Percentiles rank a stretch among this genome's conserved stretches.
These are phyloP conservation scores for Pneumocystis wakefieldiae DNA, from an alignment of 1,139 yeast genomes.

Conservation along the genomic window DNA sequence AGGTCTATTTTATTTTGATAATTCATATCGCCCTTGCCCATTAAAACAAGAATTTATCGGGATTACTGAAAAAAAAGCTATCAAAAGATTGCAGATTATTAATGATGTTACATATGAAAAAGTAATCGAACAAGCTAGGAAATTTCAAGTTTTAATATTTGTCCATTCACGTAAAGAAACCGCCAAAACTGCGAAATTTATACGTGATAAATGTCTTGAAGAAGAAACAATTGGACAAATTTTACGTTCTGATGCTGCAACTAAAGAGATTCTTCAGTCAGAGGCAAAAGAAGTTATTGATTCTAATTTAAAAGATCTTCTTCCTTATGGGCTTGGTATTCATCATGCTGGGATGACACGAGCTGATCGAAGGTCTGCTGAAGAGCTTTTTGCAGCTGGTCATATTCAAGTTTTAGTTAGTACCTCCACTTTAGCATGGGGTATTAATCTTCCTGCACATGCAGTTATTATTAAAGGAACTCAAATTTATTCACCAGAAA, in stretches of 20 bases:
- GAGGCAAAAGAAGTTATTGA: conserved; percentile 48
- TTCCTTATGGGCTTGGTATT: conserved; percentile 67
- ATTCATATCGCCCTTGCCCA: conserved; percentile 83
- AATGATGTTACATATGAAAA: conserved; percentile 85
- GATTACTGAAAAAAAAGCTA: conserved; percentile 68
- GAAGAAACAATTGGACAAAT: conserved; percentile 38
- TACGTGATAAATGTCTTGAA: conserved; percentile 46
- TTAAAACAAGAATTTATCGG: conserved; percentile 79
- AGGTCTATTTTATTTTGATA: conserved; percentile 66
- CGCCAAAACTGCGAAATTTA: conserved; percentile 61
- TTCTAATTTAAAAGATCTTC: conserved; percentile 41
- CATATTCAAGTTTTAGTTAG: conserved; percentile 69
- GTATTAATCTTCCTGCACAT: conserved; percentile 94
- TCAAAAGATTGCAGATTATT: conserved; percentile 68
- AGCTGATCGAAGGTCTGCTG: conserved; percentile 61
- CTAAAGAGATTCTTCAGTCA: conserved; percentile 47
- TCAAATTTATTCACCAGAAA: conserved; percentile 80
- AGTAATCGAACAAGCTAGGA: conserved; percentile 47
- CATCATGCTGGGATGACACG: conserved; percentile 88
- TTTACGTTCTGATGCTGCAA: conserved; percentile 37
- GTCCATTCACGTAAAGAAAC: conserved; percentile 94
- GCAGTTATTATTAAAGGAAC: conserved; percentile 93
- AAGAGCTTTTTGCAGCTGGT: conserved; percentile 80
- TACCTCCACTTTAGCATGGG: conserved; percentile 97
- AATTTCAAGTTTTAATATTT: conserved; percentile 70